These are phyloP conservation scores for Nelumbo lutea DNA, from an alignment of 164 flowering plant species.

Conservation along the genomic window DNA sequence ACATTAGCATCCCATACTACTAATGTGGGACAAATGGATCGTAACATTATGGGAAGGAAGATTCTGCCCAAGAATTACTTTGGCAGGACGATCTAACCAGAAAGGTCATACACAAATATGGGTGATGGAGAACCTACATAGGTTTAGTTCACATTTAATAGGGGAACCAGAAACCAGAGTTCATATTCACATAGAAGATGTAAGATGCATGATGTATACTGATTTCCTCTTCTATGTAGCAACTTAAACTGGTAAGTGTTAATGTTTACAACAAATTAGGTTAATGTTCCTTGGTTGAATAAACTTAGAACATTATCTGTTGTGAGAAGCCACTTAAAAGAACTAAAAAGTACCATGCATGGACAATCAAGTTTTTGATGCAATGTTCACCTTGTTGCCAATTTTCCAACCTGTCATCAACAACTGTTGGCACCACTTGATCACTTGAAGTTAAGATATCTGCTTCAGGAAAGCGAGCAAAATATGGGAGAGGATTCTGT, in stretches of 20 bases:
- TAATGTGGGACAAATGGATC: too few relatives aligned
- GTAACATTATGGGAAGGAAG: too few relatives aligned
- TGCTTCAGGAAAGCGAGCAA: slow-evolving; percentile 88
- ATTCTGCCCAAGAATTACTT: too few relatives aligned
- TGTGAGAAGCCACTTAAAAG: neutral
- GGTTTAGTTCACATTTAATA: neutral
- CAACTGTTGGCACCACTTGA: slow-evolving; percentile 88
- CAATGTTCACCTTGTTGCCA: slow-evolving; percentile 71
- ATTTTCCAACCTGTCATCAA: slow-evolving; percentile 81
- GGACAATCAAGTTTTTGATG: neutral
- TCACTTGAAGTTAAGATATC: slow-evolving; percentile 94
- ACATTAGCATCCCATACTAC: too few relatives aligned
- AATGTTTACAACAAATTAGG: neutral
- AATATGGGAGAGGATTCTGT: slow-evolving; percentile 96
- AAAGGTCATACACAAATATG: neutral
- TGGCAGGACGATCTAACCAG: neutral
- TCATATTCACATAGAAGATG: neutral
- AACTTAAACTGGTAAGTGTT: neutral
- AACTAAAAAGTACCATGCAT: neutral
- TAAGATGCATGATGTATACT: neutral
- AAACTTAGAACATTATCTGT: neutral
- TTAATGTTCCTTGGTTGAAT: neutral
- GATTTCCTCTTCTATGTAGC: neutral
- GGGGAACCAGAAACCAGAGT: neutral
- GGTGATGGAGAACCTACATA: neutral